Evolutionary conservation across 345 rosid species (phyloP).

Genomic region (Salix exigua): DNA sequence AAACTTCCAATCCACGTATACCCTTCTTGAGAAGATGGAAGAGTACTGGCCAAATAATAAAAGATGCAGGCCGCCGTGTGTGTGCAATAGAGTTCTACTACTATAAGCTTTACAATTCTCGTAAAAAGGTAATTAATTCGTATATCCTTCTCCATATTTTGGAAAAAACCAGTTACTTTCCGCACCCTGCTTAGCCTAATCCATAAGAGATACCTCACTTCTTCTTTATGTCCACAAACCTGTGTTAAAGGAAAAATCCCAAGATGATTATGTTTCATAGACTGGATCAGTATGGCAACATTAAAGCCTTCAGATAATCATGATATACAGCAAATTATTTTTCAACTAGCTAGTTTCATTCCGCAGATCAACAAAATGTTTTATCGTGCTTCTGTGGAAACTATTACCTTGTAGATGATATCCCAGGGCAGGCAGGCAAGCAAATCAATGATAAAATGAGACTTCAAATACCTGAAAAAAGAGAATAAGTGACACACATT

Average conservation of each 20-base stretch:
- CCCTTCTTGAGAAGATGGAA: constrained; percentile 59
- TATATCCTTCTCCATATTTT: constrained; percentile 64
- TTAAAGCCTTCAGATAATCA: neutral
- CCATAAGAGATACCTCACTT: constrained; percentile 71
- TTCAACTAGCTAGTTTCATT: neutral
- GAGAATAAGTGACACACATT: neutral
- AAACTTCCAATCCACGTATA: constrained; percentile 92
- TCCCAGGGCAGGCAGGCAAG: constrained; percentile 88
- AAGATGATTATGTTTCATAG: neutral
- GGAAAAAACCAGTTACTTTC: constrained; percentile 49
- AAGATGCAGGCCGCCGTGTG: constrained; percentile 91
- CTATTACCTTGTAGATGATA: constrained; percentile 61
- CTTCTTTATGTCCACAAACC: constrained; percentile 60
- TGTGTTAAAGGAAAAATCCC: constrained; percentile 18
- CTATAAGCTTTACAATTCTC: constrained; percentile 66
- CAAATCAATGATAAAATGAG: constrained; percentile 62
- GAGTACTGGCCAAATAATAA: constrained; percentile 78
- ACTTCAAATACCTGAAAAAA: constrained; percentile 60
- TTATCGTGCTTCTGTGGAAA: neutral
- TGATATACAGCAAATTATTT: neutral
- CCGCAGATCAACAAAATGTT: neutral
- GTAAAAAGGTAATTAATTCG: constrained; percentile 71
- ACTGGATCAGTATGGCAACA: neutral
- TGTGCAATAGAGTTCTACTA: constrained; percentile 75
- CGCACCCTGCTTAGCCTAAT: constrained; percentile 69